Evolutionary conservation across 768 basidiomycete genomes (phyloP).

Genomic region (Coprinellus micaceus): DNA sequence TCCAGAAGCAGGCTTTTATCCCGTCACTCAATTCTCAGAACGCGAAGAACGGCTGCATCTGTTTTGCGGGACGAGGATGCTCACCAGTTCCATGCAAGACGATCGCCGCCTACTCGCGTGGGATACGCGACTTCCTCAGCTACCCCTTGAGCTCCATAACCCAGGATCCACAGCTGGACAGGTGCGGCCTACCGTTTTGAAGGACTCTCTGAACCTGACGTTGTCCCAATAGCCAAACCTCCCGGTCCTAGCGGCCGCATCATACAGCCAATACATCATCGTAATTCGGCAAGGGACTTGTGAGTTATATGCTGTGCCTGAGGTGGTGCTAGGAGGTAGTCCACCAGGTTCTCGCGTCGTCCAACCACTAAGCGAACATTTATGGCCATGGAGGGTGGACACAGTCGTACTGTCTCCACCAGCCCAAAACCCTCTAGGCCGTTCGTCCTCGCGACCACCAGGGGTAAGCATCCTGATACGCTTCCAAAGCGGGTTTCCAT

Average conservation of each 20-base stretch:
- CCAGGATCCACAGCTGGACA: no score
- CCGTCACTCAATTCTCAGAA: constrained; percentile 25
- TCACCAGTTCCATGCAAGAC: constrained; percentile 33
- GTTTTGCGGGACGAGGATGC: constrained; percentile 34
- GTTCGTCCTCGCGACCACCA: constrained; percentile 18
- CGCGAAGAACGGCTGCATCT: constrained; percentile 30
- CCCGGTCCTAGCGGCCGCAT: constrained; percentile 36
- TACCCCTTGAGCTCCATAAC: constrained; percentile 35
- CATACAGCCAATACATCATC: constrained; percentile 42
- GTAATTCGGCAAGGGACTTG: constrained; percentile 39
- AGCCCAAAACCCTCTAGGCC: constrained; percentile 14
- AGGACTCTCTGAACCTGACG: no score
- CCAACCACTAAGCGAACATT: constrained; percentile 42
- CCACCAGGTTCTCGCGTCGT: constrained; percentile 20
- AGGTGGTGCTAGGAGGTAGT: constrained; percentile 17
- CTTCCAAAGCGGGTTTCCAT: constrained; percentile 57
- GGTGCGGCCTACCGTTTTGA: no score
- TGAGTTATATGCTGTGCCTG: constrained; percentile 39
- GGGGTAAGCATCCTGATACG: constrained; percentile 56
- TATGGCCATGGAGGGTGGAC: constrained; percentile 59
- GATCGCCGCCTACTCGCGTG: constrained; percentile 31
- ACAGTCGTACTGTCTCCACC: constrained; percentile 39
- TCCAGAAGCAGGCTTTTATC: constrained; percentile 36
- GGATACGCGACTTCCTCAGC: constrained; percentile 28
- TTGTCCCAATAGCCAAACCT: no score